Evolutionary conservation across 73 alveolate genomes (phyloP).

Genomic region (Effrenium voratum): DNA sequence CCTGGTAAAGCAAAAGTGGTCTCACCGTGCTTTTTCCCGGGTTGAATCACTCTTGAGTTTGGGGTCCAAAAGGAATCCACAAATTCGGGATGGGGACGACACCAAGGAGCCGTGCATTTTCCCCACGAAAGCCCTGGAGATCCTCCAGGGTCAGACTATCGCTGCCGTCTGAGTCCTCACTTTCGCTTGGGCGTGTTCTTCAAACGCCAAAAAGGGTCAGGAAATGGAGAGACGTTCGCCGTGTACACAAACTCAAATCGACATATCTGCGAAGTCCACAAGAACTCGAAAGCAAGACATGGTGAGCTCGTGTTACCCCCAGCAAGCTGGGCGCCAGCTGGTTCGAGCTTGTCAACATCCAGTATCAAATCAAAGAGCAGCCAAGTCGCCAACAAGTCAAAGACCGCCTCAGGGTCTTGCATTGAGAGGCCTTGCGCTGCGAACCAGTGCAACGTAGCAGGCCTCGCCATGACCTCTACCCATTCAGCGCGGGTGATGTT

Average conservation of each 20-base stretch:
- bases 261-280: background rate
- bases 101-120: too few relatives aligned
- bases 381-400: slow-evolving; percentile 22
- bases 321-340: background rate
- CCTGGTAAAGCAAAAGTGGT: too few relatives aligned
- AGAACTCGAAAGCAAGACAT: background rate
- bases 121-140: slow-evolving; percentile 1
- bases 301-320: background rate
- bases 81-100: too few relatives aligned
- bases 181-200: too few relatives aligned
- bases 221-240: too few relatives aligned
- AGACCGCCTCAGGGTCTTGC: slow-evolving; percentile 62
- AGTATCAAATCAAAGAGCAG: too few relatives aligned
- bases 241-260: background rate
- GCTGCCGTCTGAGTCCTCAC: background rate
- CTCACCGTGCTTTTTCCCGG: too few relatives aligned
- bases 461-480: slow-evolving; percentile 58
- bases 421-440: slow-evolving; percentile 74
- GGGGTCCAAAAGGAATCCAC: too few relatives aligned
- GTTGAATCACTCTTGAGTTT: too few relatives aligned
- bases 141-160: background rate
- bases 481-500: slow-evolving; percentile 39
- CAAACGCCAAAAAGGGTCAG: too few relatives aligned
- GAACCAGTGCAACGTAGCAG: slow-evolving; percentile 72
- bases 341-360: slow-evolving; percentile 5